These are phyloP conservation scores for Colletotrichum filicis DNA, from an alignment of 2,329 filamentous ascomycete species.

Conservation along the genomic window DNA sequence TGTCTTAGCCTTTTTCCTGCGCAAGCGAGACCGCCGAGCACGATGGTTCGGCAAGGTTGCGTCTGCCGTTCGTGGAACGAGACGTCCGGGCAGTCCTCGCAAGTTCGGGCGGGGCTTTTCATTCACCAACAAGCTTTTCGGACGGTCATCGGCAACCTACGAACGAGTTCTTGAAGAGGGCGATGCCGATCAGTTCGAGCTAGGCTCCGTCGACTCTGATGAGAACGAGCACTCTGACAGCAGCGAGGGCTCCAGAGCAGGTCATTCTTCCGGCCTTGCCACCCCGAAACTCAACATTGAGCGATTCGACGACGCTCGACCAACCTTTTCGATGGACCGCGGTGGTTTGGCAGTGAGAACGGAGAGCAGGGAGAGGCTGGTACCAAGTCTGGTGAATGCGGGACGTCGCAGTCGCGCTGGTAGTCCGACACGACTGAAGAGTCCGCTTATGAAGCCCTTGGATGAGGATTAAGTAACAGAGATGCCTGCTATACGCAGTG, in stretches of 20 bases:
- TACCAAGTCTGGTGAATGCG: constrained; percentile 65
- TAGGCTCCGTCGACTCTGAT: constrained; percentile 73
- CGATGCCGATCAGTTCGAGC: constrained; percentile 79
- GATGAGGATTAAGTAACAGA: constrained; percentile 38
- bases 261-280: constrained; percentile 73
- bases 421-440: constrained; percentile 70
- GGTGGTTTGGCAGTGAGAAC: constrained; percentile 83
- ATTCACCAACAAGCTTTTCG: constrained; percentile 74
- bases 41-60: constrained; percentile 67
- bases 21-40: constrained; percentile 80
- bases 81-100: constrained; percentile 57
- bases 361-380: constrained; percentile 85
- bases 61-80: constrained; percentile 51
- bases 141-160: constrained; percentile 69
- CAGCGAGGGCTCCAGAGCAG: constrained; percentile 65
- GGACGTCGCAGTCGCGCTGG: constrained; percentile 67
- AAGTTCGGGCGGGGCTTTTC: constrained; percentile 61
- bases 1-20: constrained; percentile 77
- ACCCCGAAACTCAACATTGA: constrained; percentile 71
- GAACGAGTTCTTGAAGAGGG: constrained; percentile 90
- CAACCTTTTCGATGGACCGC: constrained; percentile 65
- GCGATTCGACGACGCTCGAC: constrained; percentile 58
- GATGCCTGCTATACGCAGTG: constrained; percentile 2
- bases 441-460: constrained; percentile 63
- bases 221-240: constrained; percentile 74